phyloP scores from a whole-genome alignment of 176 grass and related monocot genomes.

The Carex littledalei region DNA sequence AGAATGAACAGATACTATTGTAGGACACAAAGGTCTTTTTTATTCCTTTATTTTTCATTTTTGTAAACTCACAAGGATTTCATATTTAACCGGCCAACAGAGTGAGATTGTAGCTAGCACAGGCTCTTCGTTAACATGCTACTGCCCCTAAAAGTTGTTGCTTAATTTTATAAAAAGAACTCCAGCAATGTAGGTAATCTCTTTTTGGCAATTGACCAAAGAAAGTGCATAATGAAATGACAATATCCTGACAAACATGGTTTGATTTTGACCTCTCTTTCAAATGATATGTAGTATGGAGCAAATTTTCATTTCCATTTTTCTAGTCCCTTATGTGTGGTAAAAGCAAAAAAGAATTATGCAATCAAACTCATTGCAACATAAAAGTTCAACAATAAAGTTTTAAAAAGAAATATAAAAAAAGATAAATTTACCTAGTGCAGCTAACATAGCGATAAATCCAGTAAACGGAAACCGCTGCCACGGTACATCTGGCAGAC shows the following conservation, averaged over 20 bases:
- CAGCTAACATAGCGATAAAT: slow-evolving; percentile 81
- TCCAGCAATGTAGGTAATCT: not conserved
- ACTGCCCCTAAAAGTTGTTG: not conserved
- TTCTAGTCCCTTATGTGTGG: not conserved
- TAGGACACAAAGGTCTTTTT: not conserved
- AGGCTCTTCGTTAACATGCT: not conserved
- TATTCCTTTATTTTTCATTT: not conserved
- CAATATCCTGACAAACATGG: not conserved
- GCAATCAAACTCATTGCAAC: not conserved
- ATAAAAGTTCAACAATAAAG: not conserved
- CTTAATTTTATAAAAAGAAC: not conserved
- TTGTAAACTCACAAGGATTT: not conserved
- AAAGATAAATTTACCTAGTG: slow-evolving; percentile 33
- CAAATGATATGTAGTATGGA: not conserved
- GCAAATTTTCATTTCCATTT: not conserved
- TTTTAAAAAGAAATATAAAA: not conserved
- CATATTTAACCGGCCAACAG: not conserved
- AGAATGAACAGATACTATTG: not conserved
- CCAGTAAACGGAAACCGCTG: slow-evolving; percentile 67
- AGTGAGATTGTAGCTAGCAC: not conserved
- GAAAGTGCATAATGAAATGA: not conserved
- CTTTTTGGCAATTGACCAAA: not conserved
- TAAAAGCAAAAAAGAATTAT: not conserved
- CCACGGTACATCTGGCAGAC: slow-evolving; percentile 58
- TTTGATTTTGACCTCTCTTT: not conserved